These are phyloP conservation scores for Neovahlkampfia damariscottae DNA, from an alignment of 78 protist species.

Conservation along the genomic window DNA sequence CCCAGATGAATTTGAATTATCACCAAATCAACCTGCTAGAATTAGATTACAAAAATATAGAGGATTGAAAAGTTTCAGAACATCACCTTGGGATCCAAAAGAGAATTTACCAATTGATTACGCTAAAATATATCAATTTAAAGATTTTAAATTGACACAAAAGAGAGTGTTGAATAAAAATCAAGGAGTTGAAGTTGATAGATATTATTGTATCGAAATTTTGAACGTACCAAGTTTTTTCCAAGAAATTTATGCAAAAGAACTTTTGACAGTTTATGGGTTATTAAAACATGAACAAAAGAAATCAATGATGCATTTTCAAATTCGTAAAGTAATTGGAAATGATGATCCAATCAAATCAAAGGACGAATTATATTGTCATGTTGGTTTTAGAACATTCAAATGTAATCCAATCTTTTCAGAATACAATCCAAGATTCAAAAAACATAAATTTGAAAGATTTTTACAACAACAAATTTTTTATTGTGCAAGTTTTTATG, in stretches of 20 bases:
- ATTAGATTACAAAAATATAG: slow-evolving; percentile 68
- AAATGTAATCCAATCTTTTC: slow-evolving; percentile 55
- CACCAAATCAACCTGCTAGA: slow-evolving; percentile 56
- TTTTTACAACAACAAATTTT: slow-evolving; percentile 48
- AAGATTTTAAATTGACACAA: slow-evolving; percentile 40
- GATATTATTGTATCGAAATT: slow-evolving; percentile 43
- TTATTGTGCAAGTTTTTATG: slow-evolving; percentile 56
- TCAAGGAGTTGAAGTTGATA: slow-evolving; percentile 11
- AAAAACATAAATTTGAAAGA: slow-evolving; percentile 61
- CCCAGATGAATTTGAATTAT: slow-evolving; percentile 90
- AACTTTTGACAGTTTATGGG: slow-evolving; percentile 21
- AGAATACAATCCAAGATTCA: slow-evolving; percentile 27
- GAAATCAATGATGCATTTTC: slow-evolving; percentile 67
- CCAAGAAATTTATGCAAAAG: background rate
- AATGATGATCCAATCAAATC: slow-evolving; percentile 41
- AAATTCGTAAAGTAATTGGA: slow-evolving; percentile 30
- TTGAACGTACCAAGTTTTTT: slow-evolving; percentile 17
- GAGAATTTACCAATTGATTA: slow-evolving; percentile 92
- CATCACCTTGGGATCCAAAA: slow-evolving; percentile 86
- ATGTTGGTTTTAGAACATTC: slow-evolving; percentile 49
- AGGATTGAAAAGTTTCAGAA: slow-evolving; percentile 63
- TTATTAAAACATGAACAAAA: slow-evolving; percentile 81
- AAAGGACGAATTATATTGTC: slow-evolving; percentile 43
- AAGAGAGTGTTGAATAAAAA: background rate
- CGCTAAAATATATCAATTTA: slow-evolving; percentile 77